Percentiles rank a stretch among this genome's conserved stretches.
These are phyloP conservation scores for Cercospora beticola DNA, from an alignment of 2,329 filamentous ascomycete species.

Conservation along the genomic window DNA sequence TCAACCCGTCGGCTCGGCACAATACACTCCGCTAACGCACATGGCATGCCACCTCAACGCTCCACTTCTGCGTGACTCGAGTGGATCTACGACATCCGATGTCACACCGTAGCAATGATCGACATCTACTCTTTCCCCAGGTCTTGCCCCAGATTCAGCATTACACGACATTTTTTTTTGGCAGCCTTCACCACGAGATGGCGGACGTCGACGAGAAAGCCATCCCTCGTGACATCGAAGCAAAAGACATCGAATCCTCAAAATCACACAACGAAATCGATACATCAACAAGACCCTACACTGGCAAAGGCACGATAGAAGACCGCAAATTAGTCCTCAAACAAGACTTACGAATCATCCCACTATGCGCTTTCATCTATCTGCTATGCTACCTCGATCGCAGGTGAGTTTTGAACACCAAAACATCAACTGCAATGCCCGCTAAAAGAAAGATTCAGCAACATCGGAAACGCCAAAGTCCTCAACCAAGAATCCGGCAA, in stretches of 20 bases:
- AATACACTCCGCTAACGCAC: not conserved
- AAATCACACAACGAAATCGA: not conserved
- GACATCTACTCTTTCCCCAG: not conserved
- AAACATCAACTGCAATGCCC: too few species aligned
- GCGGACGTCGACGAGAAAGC: not conserved
- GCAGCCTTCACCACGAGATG: not conserved
- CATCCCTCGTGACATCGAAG: not conserved
- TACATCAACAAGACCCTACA: not conserved
- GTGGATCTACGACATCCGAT: not conserved
- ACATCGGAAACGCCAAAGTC: slow-evolving; percentile 56
- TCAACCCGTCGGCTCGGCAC: not conserved
- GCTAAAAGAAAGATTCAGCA: slow-evolving; percentile 35
- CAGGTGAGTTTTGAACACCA: not conserved
- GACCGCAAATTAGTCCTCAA: slow-evolving; percentile 25
- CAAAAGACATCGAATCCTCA: not conserved
- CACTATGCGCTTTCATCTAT: slow-evolving; percentile 64
- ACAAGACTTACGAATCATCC: slow-evolving; percentile 64
- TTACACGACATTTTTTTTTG: too few species aligned
- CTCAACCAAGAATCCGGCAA: slow-evolving; percentile 61
- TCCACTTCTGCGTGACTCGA: not conserved
- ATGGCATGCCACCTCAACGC: not conserved
- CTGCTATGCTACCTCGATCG: slow-evolving; percentile 65
- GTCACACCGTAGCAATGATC: not conserved
- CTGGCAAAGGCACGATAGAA: slow-evolving; percentile 10
- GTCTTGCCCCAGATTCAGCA: not conserved